A percentile compares a stretch with the other conserved stretches of the same genome.
These are phyloP conservation scores for Citropsis articulata DNA, from an alignment of 345 rosid genomes.

Conservation along the genomic window DNA sequence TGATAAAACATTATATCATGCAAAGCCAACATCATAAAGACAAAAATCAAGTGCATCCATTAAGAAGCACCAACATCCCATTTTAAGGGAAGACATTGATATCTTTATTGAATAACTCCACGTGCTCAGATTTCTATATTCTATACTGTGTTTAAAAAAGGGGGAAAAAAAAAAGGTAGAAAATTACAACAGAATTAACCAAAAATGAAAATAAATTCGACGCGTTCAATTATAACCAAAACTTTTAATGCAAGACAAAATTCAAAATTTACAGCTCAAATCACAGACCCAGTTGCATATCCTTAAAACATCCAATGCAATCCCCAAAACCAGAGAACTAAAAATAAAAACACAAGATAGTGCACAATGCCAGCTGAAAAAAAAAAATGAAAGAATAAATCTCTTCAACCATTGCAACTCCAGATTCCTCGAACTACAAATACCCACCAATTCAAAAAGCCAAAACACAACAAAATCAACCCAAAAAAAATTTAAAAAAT, in stretches of 20 bases:
- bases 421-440: neutral
- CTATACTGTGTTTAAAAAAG: neutral
- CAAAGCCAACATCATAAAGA: neutral
- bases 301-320: neutral
- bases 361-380: slow-evolving; percentile 21
- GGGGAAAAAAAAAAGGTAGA: neutral
- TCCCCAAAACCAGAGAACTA: neutral
- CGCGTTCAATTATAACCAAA: neutral
- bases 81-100: slow-evolving; percentile 1
- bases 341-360: neutral
- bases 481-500: neutral
- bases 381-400: neutral
- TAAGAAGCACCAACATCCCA: slow-evolving; percentile 1
- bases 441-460: slow-evolving; percentile 8
- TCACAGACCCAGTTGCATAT: slow-evolving; percentile 4
- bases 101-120: slow-evolving; percentile 10
- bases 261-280: slow-evolving; percentile 16
- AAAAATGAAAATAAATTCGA: slow-evolving; percentile 9
- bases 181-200: slow-evolving; percentile 11
- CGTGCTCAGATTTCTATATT: slow-evolving; percentile 6
- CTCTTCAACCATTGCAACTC: neutral
- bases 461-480: neutral
- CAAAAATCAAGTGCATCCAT: neutral
- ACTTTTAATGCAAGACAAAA: neutral
- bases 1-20: neutral